These are phyloP conservation scores for Amoebophrya sp. DNA, from an alignment of 169 alveolate genomes.

Conservation along the genomic window DNA sequence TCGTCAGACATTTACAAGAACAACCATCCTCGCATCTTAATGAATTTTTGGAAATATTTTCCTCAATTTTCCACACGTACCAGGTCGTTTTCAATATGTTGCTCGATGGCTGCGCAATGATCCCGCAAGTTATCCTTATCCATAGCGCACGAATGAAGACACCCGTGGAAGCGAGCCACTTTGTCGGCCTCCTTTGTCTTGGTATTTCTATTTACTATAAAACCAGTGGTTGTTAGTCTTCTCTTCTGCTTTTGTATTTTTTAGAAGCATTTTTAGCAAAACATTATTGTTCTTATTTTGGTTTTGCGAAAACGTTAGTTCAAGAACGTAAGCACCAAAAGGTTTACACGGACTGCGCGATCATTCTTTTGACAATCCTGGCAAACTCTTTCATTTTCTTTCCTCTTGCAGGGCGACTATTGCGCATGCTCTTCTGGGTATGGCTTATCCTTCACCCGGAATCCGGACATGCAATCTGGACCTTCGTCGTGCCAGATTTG, in stretches of 20 bases:
- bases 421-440: neutral
- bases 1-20: too few species aligned
- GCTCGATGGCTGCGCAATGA: constrained; percentile 1
- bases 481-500: neutral
- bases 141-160: neutral
- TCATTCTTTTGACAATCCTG: neutral
- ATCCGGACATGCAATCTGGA: neutral
- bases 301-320: neutral
- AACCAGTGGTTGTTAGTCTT: neutral
- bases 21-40: too few species aligned
- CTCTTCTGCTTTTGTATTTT: neutral
- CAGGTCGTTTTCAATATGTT: neutral
- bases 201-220: neutral
- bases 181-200: neutral
- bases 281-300: neutral
- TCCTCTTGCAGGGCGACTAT: neutral
- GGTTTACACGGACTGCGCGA: neutral
- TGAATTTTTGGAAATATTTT: too few species aligned
- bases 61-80: too few species aligned
- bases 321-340: neutral
- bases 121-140: neutral
- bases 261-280: neutral
- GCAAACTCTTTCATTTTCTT: neutral
- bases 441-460: neutral
- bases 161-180: constrained; percentile 20